Evolutionary conservation across 768 basidiomycete species (phyloP).

Genomic region (Auriculariales sp.): DNA sequence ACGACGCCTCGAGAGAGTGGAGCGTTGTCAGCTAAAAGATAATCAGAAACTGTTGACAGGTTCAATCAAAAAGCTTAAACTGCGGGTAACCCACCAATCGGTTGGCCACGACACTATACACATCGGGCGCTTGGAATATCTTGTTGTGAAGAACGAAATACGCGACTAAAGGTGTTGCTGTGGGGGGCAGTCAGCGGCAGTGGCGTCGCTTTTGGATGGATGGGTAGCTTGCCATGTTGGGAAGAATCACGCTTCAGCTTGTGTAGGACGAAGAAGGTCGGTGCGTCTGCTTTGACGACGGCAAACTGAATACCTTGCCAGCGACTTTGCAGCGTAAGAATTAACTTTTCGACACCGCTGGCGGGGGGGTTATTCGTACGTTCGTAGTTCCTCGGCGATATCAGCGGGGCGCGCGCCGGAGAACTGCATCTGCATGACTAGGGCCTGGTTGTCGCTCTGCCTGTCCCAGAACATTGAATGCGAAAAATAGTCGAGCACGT

Average conservation of each 20-base stretch:
- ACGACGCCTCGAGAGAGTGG: constrained; percentile 57
- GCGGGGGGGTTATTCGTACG: too few species aligned
- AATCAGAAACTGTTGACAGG: not conserved
- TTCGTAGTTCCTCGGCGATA: constrained; percentile 76
- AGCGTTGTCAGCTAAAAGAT: constrained; percentile 45
- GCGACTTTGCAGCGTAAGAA: too few species aligned
- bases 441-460: constrained; percentile 80
- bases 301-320: constrained; percentile 81
- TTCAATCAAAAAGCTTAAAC: not conserved
- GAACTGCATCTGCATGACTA: constrained; percentile 89
- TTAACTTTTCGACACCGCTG: too few species aligned
- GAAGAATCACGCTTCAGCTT: constrained; percentile 76
- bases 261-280: constrained; percentile 77
- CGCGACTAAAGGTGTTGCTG: constrained; percentile 64
- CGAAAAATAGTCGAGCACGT: constrained; percentile 82
- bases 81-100: constrained; percentile 41
- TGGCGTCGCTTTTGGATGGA: too few species aligned
- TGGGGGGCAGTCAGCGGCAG: not conserved
- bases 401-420: constrained; percentile 62
- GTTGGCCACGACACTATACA: constrained; percentile 74
- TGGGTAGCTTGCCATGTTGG: constrained; percentile 52
- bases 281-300: constrained; percentile 65
- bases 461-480: constrained; percentile 91
- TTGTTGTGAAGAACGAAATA: constrained; percentile 84
- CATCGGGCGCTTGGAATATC: constrained; percentile 77